Evolutionary conservation across 768 basidiomycete species (phyloP), one percentile per base, ranked within the genome.

Genomic region (Phanerochaete carnosa): DNA sequence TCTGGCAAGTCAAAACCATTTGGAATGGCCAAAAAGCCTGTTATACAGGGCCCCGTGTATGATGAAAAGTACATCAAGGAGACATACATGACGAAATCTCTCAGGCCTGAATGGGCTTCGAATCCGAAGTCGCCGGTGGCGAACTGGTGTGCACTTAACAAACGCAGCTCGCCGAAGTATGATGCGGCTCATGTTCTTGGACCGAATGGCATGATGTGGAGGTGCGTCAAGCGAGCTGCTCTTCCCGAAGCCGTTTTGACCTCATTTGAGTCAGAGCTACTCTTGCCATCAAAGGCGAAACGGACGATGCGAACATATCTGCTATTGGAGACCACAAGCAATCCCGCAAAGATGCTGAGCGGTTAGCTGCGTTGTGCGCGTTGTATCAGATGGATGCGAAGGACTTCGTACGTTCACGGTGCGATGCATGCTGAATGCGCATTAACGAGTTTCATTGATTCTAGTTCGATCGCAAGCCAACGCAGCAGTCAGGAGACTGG

Each of bases 331-430:
- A 72, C 51, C 9, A 37, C 37, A 88, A 92, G 72, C 74, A 78
- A 49, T 12, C 70, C 3, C 77, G 79, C 71, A 87, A 86, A 65
- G 80, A 87, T 23, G 87, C 94, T 0, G 84, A 89, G 65, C 81
- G 81, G 69, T 76, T 94, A n/a, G 91, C 92, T 6, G 87, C 88
- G 1, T 74, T 94, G 26, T 87, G 87, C 46, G 88, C 87, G 7
- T 72, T 90, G 33, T 83, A 89, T 68, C 91, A 95, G 67, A 70
- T 95, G 22, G 80, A 87, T 45, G 73, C 74, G 19, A 69, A 78
- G 23, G 86, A 85, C 28, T 67, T 92, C 50, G 93, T 95, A 72
- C 60, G 90, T 81, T 8, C 22, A 12, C 33, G 23, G 11, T n/a
- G 23, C 6, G 45, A 8, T 43, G 39, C 39, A 30, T 47, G 7